Evolutionary conservation across 805 yeast species (phyloP), one percentile per base, ranked within the genome.

Genomic region (Starmerella potacharoeniae): DNA sequence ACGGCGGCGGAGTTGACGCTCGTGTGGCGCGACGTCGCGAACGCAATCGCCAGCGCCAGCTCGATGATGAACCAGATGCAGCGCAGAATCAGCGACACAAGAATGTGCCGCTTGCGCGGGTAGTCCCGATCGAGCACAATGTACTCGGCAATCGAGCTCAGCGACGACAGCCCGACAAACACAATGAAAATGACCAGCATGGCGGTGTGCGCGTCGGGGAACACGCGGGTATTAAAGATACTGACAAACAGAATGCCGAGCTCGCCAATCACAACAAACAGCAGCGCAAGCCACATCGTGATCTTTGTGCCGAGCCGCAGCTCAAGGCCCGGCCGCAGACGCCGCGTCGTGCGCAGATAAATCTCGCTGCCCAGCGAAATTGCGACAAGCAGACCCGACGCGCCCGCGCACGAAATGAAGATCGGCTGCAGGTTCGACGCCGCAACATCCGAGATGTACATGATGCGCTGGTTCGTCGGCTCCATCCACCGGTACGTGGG

Each of bases 371-470:
- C 67, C 39, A 86, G 69, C 1, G 89, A 76, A 36, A 86, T 74
- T 44, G 81, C 81, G 59, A 80, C 86, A 61, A 86, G 81, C 9
- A 86, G 71, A 11, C 89, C 95, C 71, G 87, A 95, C 66, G 82
- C 76, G 0, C 83, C 87, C 1, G 86, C 74, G 64, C 95, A 83
- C 16, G 85, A 71, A 40, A 90, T 88, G 70, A 91, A 91, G 29
- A 90, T 69, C 1, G 96, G 95, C 66, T 88, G 86, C 51, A 89
- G 72, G 62, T 82, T 83, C 11, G 57, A 30, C 11, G 97, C 96
- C 2, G 91, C 96, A 52, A 90, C 78, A 65, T 90, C 86, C 5
- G 95, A 85, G 50, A 91, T 79, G 70, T 84, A 91, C 30, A 69
- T 61, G 2, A 87, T 83, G 78, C 36, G 71, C 52, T 63, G 66